Conservation (phyloP, 2,329 filamentous ascomycete species). For the Colletotrichum salicis region DNA sequence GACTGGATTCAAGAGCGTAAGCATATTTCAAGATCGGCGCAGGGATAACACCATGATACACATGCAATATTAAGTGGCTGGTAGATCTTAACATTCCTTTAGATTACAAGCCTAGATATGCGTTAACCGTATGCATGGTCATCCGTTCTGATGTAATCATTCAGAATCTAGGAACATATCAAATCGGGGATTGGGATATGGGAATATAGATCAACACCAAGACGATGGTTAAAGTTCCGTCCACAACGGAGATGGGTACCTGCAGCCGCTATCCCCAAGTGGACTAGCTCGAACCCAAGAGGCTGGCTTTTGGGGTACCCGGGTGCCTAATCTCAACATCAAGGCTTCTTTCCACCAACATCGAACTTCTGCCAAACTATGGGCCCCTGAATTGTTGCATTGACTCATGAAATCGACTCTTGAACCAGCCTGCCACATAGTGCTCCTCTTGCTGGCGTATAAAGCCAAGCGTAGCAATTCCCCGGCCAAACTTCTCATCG, state of each 20-base stretch:
- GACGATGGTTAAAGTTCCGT: neutral
- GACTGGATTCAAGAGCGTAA: too few relatives aligned
- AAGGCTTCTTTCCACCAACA: neutral
- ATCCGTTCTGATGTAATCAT: neutral
- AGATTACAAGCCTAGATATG: too few relatives aligned
- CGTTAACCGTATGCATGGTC: rapidly evolving
- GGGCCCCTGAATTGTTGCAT: neutral
- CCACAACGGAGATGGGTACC: neutral
- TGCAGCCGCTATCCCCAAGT: neutral
- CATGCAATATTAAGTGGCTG: too few relatives aligned
- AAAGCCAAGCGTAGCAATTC: neutral
- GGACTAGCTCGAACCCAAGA: neutral
- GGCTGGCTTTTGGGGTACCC: neutral
- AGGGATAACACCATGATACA: too few relatives aligned
- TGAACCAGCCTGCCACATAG: neutral
- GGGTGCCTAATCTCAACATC: neutral
- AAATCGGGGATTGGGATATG: neutral
- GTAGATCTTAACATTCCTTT: too few relatives aligned
- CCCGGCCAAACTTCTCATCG: neutral
- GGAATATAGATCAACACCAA: neutral
- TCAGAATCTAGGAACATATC: neutral
- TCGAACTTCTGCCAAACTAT: neutral
- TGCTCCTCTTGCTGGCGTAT: neutral
- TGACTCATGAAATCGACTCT: neutral
- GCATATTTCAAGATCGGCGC: too few relatives aligned